Percentiles rank a stretch among this genome's conserved stretches.
Evolutionary conservation across 352 stramenopile genomes (phyloP).

Genomic region (Globisporangium ultimum): DNA sequence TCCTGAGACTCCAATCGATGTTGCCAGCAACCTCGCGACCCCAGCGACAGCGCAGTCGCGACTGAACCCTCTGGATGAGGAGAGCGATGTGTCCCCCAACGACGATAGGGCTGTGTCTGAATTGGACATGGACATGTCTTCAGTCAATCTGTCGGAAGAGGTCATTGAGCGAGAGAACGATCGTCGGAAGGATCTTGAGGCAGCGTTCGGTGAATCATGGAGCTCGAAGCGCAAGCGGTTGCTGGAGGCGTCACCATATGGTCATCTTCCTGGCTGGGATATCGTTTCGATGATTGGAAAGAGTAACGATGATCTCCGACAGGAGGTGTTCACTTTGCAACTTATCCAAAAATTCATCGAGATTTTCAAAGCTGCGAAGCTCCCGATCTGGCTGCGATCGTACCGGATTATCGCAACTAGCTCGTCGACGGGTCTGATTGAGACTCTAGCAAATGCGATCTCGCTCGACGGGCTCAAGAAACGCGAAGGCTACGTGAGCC

Average conservation of each 20-base stretch:
- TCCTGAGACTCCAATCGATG: conserved; percentile 68
- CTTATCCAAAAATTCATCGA: conserved; percentile 97
- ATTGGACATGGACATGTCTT: conserved; percentile 58
- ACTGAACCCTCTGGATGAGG: conserved; percentile 23
- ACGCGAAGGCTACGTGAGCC: conserved; percentile 91
- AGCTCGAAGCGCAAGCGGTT: conserved; percentile 92
- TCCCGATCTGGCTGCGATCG: conserved; percentile 94
- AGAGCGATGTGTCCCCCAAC: conserved; percentile 20
- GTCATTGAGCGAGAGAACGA: conserved; percentile 81
- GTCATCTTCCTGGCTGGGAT: conserved; percentile 89
- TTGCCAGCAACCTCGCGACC: conserved; percentile 50
- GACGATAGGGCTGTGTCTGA: conserved; percentile 19
- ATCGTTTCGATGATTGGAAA: conserved; percentile 98
- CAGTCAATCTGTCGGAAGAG: conserved; percentile 61
- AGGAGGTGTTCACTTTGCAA: conserved; percentile 99
- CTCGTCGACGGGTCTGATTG: conserved; percentile 95
- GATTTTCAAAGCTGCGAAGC: conserved; percentile 93
- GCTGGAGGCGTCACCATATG: conserved; percentile 82
- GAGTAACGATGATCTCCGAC: conserved; percentile 97
- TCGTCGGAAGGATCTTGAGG: conserved; percentile 74
- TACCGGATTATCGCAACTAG: conserved; percentile 98
- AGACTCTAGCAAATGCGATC: conserved; percentile 96
- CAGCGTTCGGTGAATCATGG: conserved; percentile 95
- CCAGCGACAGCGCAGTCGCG: conserved; percentile 31
- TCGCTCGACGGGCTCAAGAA: conserved; percentile 98